Base-by-base conservation (phyloP, 1,139 yeast genomes). In the Pichia sp. region DNA sequence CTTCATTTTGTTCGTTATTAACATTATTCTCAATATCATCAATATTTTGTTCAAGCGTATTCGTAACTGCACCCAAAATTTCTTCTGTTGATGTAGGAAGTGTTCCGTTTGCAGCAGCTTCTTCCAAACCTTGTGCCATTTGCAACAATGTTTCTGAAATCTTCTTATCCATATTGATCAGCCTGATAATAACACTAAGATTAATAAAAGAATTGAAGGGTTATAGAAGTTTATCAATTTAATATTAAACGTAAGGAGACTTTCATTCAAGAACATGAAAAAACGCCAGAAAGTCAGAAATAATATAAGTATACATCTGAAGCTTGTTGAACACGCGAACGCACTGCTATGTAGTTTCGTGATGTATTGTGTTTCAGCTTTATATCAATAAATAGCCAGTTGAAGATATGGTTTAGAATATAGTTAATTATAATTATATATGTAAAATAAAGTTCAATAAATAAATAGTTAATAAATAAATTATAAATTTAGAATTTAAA, bases 401-500 rank as follows among this genome's bases (percentile, higher is more conserved):
- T 16, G 16, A 16, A 16, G 16, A 16, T 16, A 16, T 16, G 16
- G 16, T 16, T 16, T 16, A 16, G 16, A 16, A 16, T 16, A 16
- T 16, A 16, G 30, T 12, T 2, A 10, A 11, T 11, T 28, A 16
- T 3, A 24, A 24, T 11, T n/a, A 16, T 16, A 12, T 24, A 30
- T 6, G 30, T 24, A 34, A 23, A 30, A 11, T 22, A 16, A 38
- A 11, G 23, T 10, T 7, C 28, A 38, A 35, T 30, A 35, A 35
- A 32, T 35, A 30, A 30, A 30, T 30, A 29, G 10, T 10, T 31
- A 37, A 5, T 16, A 22, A 6, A 26, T 26, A 26, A 6, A 26
- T 6, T 9, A 26, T 23, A 36, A 6, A 16, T 9, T 59, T 79
- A 92, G 65, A 87, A 92, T 73, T 92, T 92, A 70, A 78, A 90